Base-by-base conservation (phyloP, 352 stramenopile species). In the Phytopythium litorale region DNA sequence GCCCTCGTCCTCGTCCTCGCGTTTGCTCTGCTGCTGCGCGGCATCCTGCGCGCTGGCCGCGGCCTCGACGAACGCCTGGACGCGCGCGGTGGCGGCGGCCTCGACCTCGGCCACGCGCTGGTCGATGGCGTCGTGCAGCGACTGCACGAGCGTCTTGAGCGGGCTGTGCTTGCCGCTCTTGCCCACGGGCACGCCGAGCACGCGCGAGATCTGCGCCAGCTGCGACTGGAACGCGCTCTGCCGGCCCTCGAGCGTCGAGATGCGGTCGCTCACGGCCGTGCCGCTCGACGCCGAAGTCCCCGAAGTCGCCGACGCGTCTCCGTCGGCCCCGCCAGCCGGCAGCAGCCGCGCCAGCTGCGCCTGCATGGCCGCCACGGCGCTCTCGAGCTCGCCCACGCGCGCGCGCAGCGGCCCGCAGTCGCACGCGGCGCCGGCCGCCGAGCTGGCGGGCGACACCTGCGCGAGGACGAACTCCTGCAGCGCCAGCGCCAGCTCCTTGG, bases 201-300 rank as follows among this genome's bases (percentile, higher is more conserved):
- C 71, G 30, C 80, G 78, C 37, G 76, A 73, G 50, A 89, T 81
- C 65, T 89, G 79, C 45, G 79, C 79, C 23, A 89, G 56, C 63
- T 89, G 79, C 32, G 79, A 89, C 75, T 89, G 79, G 64, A 89
- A 89, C 49, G 79, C 78, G 38, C 77, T 87, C 60, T 89, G 79
- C 6, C 79, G 75, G 2, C 79, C 79, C 59, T 89, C 79, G 11
- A 89, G 63, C 35, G 79, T 89, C 52, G 79, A 89, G 28, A 94
- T 82, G 46, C 83, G 72, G 60, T 58, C 52, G 19, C 21, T 52
- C 11, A 57, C 7, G 23, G n/a, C 25, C 28, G 49, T n/a, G 49
- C 28, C 21, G 51, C 30, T 32, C 28, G 28, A 4, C 28, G 28
- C 3, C 3, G 28, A 32, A 28, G 25, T 28, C 25, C n/a, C n/a